Base-by-base conservation (phyloP, 148 eudicot genomes). In the Limonium bicolor region DNA sequence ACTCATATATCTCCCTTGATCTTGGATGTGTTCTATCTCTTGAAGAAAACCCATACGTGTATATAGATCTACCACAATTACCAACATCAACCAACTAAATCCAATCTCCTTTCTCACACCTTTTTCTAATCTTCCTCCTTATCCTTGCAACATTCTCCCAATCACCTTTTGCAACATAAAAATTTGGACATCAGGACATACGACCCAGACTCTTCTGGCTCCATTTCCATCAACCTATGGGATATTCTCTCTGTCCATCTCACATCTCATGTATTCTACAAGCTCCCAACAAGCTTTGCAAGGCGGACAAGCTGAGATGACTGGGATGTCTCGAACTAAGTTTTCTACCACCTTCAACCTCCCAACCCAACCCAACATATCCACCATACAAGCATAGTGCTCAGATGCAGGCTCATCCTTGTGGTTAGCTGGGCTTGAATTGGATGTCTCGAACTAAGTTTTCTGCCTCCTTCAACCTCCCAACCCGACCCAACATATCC, bases 71-170 rank as follows among this genome's bases (percentile, higher is more conserved):
- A 31, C 54, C 53, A 56, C 21, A 44, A 49, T 27, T 41, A 23
- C 78, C 79, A 1, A 66, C 80, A 62, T 88, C 94, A 23, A 68
- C 96, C 97, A 84, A 58, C 97, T 90, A 39, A 80, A 75, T n/a
- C 95, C 97, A 2, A 84, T 63, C 46, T 74, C 93, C 59, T 90
- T 90, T 50, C 42, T 75, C 30, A 90, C 87, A 41, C 78, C 65
- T 19, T 46, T 66, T 0, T 45, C 95, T 77, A 94, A 90, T 90
- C 51, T 55, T 53, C 51, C 55, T 70, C 55, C 93, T 67, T 44
- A 84, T 62, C 33, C 49, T 64, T 0, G 97, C 84, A 25, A 62
- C 87, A 46, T 67, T 73, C 25, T 77, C 95, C 97, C 95, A 90
- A 29, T 83, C 80, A 25, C 81, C 93, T 19, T 58, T 88, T 62